phyloP scores from a whole-genome alignment of 2,329 filamentous ascomycete species.

The Alternaria ethzedia region DNA sequence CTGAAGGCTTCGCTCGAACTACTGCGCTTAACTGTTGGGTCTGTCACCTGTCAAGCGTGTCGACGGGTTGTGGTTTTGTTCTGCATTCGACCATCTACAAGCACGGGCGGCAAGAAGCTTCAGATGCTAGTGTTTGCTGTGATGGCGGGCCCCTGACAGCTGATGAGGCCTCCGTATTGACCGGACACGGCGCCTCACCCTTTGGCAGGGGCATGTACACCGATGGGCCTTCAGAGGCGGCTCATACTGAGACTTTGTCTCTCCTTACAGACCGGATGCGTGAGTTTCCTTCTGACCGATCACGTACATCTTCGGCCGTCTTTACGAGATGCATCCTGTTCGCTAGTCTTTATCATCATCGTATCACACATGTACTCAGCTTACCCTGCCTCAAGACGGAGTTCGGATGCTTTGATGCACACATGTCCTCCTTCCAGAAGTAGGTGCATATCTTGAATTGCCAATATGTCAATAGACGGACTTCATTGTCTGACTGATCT shows the following conservation, averaged over 20 bases:
- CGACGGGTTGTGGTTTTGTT: not conserved
- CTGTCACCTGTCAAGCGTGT: not conserved
- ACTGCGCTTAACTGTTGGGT: constrained; percentile 3
- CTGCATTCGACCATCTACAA: not conserved
- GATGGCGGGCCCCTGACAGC: not conserved
- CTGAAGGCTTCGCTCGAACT: not conserved
- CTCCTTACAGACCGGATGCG: not conserved
- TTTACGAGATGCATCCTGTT: not conserved
- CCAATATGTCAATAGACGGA: not conserved
- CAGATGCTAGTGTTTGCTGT: not conserved
- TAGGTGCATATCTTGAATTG: not conserved
- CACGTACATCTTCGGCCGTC: not conserved
- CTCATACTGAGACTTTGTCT: not conserved
- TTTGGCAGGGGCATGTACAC: not conserved
- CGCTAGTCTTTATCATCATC: not conserved
- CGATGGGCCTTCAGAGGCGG: not conserved
- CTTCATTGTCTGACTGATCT: not conserved
- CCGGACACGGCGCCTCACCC: not conserved
- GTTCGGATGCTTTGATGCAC: not conserved
- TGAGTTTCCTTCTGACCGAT: not conserved
- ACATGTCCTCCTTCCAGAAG: not conserved
- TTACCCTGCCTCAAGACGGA: not conserved
- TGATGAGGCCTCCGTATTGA: not conserved
- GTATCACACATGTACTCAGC: not conserved
- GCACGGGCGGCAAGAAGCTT: not conserved